Percentiles rank a stretch among this genome's conserved stretches.
These are phyloP conservation scores for Stephania japonica DNA, from an alignment of 164 flowering plant species.

Conservation along the genomic window DNA sequence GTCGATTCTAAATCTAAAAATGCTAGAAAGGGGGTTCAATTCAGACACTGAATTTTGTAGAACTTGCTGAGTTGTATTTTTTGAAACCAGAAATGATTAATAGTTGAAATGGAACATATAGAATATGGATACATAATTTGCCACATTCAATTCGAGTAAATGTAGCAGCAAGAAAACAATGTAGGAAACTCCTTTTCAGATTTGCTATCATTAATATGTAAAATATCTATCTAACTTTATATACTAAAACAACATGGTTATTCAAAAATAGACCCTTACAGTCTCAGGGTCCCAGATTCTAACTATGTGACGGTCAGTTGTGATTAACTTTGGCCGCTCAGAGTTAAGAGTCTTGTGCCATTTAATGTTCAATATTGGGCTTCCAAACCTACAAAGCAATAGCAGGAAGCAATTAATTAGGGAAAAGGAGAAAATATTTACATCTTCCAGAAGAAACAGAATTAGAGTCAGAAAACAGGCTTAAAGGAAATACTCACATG, in stretches of 20 bases:
- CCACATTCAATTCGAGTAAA: not conserved
- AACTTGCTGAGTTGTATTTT: not conserved
- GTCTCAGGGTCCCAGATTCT: conserved; percentile 95
- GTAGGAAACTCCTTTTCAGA: not conserved
- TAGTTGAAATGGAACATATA: not conserved
- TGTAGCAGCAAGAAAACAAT: not conserved
- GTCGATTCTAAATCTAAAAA: not conserved
- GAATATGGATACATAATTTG: not conserved
- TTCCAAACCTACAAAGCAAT: conserved; percentile 63
- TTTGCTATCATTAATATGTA: not conserved
- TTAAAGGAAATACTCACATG: conserved; percentile 45
- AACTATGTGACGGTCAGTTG: conserved; percentile 76
- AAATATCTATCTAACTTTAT: not conserved
- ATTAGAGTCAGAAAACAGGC: not conserved
- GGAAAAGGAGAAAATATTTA: not conserved
- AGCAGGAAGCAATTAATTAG: not conserved
- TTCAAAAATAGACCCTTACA: conserved; percentile 31
- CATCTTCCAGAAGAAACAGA: not conserved
- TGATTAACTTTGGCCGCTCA: conserved; percentile 56
- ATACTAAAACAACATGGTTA: not conserved
- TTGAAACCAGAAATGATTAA: not conserved
- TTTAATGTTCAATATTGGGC: conserved; percentile 81
- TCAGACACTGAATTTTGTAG: not conserved
- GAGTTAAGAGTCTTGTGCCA: conserved; percentile 86
- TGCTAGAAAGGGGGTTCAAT: not conserved